Conservation (phyloP, 352 stramenopile genomes). For the Phytophthora hibernalis region DNA sequence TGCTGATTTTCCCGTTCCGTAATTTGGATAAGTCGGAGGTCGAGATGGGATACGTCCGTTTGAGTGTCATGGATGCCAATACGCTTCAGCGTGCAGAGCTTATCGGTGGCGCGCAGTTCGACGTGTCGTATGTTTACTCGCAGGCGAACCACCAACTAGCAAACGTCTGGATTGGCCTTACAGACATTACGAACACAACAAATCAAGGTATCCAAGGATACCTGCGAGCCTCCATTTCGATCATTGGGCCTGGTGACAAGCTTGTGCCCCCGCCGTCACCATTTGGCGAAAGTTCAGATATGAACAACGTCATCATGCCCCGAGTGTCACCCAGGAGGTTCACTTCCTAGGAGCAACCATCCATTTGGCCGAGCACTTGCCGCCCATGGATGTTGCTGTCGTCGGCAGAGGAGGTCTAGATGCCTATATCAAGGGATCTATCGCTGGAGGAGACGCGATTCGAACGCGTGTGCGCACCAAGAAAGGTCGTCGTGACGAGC, state of each 20-base stretch:
- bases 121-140: slow-evolving; percentile 90
- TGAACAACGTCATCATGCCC: slow-evolving; percentile 85
- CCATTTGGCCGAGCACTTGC: slow-evolving; percentile 75
- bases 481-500: slow-evolving; percentile 71
- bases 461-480: slow-evolving; percentile 81
- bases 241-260: slow-evolving; percentile 90
- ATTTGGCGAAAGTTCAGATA: slow-evolving; percentile 54
- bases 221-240: slow-evolving; percentile 86
- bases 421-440: slow-evolving; percentile 70
- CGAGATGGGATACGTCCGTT: slow-evolving; percentile 84
- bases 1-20: slow-evolving; percentile 80
- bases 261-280: slow-evolving; percentile 72
- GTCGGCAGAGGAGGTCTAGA: slow-evolving; percentile 72
- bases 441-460: slow-evolving; percentile 65
- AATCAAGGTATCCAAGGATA: slow-evolving; percentile 93
- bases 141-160: slow-evolving; percentile 89
- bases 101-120: slow-evolving; percentile 89
- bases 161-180: slow-evolving; percentile 92
- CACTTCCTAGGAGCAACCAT: slow-evolving; percentile 77
- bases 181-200: slow-evolving; percentile 79
- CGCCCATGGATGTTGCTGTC: slow-evolving; percentile 75
- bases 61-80: slow-evolving; percentile 89
- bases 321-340: slow-evolving; percentile 73
- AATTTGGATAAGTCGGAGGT: slow-evolving; percentile 83
- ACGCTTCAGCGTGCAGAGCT: slow-evolving; percentile 88